Evolutionary conservation across 371 early-diverging fungal genomes (phyloP).

Genomic region (Rhizopus arrhizus): DNA sequence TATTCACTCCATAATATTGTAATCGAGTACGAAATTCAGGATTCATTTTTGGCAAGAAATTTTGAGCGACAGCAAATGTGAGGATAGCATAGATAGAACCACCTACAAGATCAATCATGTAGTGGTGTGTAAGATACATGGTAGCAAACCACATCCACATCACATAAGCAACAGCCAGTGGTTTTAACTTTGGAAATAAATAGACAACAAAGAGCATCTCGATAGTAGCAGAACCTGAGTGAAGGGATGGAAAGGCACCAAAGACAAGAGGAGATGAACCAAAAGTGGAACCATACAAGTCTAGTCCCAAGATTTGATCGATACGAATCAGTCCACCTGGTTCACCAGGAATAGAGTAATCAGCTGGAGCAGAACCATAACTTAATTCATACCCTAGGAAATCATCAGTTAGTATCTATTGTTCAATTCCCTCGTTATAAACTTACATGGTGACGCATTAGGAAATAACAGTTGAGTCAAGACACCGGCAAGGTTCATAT

Average conservation of each 20-base stretch:
- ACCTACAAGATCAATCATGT: constrained; percentile 71
- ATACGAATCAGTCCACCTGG: constrained; percentile 76
- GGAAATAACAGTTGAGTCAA: constrained; percentile 71
- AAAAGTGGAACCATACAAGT: constrained; percentile 68
- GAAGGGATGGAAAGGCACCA: constrained; percentile 79
- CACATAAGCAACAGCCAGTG: constrained; percentile 58
- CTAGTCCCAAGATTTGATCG: constrained; percentile 67
- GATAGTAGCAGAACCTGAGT: constrained; percentile 72
- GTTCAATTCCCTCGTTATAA: too few relatives aligned
- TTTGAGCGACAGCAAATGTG: constrained; percentile 51
- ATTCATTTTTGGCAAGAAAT: constrained; percentile 33
- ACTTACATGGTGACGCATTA: constrained; percentile 75
- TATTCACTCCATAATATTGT: constrained; percentile 35
- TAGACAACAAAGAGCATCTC: constrained; percentile 62
- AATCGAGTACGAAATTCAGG: constrained; percentile 32
- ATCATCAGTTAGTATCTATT: not conserved
- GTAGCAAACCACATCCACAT: constrained; percentile 81
- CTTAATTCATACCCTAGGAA: constrained; percentile 62
- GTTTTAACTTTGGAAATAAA: constrained; percentile 51
- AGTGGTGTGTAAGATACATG: constrained; percentile 80
- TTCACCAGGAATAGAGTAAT: constrained; percentile 70
- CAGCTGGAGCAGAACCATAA: constrained; percentile 64
- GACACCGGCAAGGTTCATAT: constrained; percentile 74
- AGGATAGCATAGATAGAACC: constrained; percentile 67
- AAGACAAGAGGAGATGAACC: constrained; percentile 72